Percentiles rank a stretch among this genome's conserved stretches.
These are phyloP conservation scores for Trichosanthes cucumerina DNA, from an alignment of 306 rosid genomes.

Conservation along the genomic window DNA sequence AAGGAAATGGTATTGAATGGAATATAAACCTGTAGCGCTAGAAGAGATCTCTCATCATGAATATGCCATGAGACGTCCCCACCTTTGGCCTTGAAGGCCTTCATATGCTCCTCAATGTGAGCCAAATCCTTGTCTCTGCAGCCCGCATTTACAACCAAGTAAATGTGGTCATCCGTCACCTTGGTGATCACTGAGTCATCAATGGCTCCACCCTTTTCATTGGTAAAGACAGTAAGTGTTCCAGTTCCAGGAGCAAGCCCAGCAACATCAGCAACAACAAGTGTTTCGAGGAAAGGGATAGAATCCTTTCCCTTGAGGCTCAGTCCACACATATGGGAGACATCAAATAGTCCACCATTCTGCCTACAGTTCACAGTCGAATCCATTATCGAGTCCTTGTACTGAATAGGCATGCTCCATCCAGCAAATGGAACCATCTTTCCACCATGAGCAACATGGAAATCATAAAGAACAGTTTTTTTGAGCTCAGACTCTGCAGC, in stretches of 20 bases:
- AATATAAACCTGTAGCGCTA: constrained; percentile 61
- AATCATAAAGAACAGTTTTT: constrained; percentile 72
- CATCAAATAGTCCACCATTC: constrained; percentile 80
- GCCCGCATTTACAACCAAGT: constrained; percentile 92
- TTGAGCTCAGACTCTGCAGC: constrained; percentile 70
- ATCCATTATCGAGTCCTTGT: constrained; percentile 91
- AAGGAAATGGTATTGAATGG: background rate
- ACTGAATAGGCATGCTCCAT: constrained; percentile 96
- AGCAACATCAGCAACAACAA: constrained; percentile 88
- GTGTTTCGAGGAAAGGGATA: constrained; percentile 62
- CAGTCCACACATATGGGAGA: constrained; percentile 83
- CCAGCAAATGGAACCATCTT: constrained; percentile 99
- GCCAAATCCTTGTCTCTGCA: constrained; percentile 91
- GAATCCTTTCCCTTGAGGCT: constrained; percentile 85
- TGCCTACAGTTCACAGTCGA: constrained; percentile 80
- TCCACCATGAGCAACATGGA: constrained; percentile 79
- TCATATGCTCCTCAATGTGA: constrained; percentile 90
- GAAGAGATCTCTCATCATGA: constrained; percentile 90
- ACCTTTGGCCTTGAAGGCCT: constrained; percentile 91
- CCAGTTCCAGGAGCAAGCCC: constrained; percentile 71
- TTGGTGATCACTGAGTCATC: constrained; percentile 90
- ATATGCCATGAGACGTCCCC: constrained; percentile 95
- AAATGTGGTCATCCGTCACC: constrained; percentile 67
- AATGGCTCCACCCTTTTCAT: constrained; percentile 88
- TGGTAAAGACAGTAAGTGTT: constrained; percentile 76